Evolutionary conservation across 1,139 yeast genomes (phyloP), one percentile per base, ranked within the genome.

Genomic region (Yamadazyma diospyri): DNA sequence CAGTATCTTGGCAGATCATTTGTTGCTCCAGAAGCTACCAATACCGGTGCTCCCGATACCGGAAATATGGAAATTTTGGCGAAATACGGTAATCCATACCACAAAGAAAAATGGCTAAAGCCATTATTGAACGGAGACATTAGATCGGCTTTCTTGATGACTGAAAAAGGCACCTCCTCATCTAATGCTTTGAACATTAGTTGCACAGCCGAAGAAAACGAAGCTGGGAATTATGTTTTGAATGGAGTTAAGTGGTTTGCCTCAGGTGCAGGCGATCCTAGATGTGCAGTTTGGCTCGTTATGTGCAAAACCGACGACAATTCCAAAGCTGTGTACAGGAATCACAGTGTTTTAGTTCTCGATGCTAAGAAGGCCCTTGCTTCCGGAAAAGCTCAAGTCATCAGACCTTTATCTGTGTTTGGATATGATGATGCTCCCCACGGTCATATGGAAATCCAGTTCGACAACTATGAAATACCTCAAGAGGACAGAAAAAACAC

Each of bases 231-330:
- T 42, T 76, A 69, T 44, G 76, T 78, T 3, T 46, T 81, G 30
- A 76, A 76, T 42, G 88, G 88, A 8, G 68, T 77, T 41, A 81
- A 81, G 51, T 81, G 87, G 87, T 80, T 81, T 70, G 81, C 84
- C 2, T 76, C 84, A 0, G 86, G 86, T 18, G 86, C 85, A 23
- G 86, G 84, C 14, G 86, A 81, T 52, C 85, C 85, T 16, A 65
- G 82, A 37, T 71, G 79, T 52, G 47, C 63, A 21, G 75, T 72
- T 31, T 76, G 84, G 81, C 61, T 81, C 34, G 73, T 76, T n/a
- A 78, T 81, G 82, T 81, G 83, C 42, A 69, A 77, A 51, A 78
- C 84, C 4, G 54, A 53, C 29, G 64, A 69, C 38, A 47, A 58
- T 29, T 46, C 53, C 12, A 44, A 64, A 11, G 46, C 46, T 10